Evolutionary conservation across 768 basidiomycete species (phyloP).

Genomic region (Lentinula raphanica): DNA sequence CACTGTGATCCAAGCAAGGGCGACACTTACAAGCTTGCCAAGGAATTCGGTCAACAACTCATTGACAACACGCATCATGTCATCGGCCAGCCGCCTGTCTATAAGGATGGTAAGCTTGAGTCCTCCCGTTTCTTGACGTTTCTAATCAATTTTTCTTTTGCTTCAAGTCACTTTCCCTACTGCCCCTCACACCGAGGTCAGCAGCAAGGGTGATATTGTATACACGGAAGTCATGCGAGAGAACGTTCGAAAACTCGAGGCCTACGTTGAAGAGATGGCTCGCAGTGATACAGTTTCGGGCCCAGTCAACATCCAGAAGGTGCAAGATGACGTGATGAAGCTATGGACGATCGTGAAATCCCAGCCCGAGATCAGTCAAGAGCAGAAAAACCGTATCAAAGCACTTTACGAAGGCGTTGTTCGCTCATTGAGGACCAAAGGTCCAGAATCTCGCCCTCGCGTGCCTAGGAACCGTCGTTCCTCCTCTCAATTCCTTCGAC

Average conservation of each 20-base stretch:
- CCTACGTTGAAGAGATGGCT: conserved; percentile 98
- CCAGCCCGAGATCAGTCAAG: conserved; percentile 94
- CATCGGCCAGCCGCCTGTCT: conserved; percentile 77
- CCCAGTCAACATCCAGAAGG: conserved; percentile 91
- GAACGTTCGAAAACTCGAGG: conserved; percentile 94
- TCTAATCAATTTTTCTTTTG: conserved; percentile 2
- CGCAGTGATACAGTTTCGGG: conserved; percentile 83
- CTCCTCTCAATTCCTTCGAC: conserved; percentile 95
- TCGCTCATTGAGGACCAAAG: conserved; percentile 73
- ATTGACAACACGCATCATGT: conserved; percentile 91
- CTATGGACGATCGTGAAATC: conserved; percentile 97
- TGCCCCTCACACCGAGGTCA: conserved; percentile 92
- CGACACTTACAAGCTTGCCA: conserved; percentile 90
- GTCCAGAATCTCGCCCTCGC: conserved; percentile 55
- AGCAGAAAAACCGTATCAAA: conserved; percentile 94
- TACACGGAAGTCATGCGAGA: conserved; percentile 94
- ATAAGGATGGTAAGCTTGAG: conserved; percentile 82
- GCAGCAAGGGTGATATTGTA: conserved; percentile 88
- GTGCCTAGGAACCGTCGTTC: conserved; percentile 75
- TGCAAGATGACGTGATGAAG: conserved; percentile 94
- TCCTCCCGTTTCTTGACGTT: neutral
- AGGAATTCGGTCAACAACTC: conserved; percentile 93
- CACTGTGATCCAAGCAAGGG: conserved; percentile 75
- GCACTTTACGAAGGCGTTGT: conserved; percentile 96
- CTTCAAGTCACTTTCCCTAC: conserved; percentile 93